Evolutionary conservation across 257 asterid species (phyloP).

Genomic region (Nicotiana obtusifolia): DNA sequence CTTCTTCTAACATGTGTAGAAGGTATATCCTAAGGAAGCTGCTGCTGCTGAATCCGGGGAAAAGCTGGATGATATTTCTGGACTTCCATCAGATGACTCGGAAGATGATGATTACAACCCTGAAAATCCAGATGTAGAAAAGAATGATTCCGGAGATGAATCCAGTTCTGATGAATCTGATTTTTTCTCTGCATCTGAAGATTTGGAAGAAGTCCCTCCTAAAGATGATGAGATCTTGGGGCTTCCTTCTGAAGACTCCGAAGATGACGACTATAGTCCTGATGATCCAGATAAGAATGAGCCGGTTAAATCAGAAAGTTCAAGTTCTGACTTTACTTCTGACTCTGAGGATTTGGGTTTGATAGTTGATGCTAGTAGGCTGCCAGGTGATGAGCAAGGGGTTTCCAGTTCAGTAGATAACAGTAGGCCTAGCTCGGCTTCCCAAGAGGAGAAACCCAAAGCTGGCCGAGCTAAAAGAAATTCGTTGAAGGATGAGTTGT

Average conservation of each 20-base stretch:
- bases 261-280: constrained; percentile 87
- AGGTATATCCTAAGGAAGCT: constrained; percentile 91
- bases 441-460: constrained; percentile 20
- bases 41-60: constrained; percentile 74
- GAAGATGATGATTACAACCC: constrained; percentile 94
- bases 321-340: constrained; percentile 88
- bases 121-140: constrained; percentile 45
- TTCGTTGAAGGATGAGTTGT: constrained; percentile 48
- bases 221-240: constrained; percentile 33
- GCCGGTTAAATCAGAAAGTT: constrained; percentile 46
- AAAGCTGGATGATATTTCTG: constrained; percentile 49
- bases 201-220: constrained; percentile 22
- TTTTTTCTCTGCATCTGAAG: constrained; percentile 54
- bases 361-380: constrained; percentile 40
- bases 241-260: constrained; percentile 91
- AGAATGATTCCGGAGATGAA: constrained; percentile 41
- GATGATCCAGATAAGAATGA: constrained; percentile 38
- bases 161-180: constrained; percentile 59
- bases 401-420: constrained; percentile 20
- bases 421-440: constrained; percentile 6
- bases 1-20: constrained; percentile 44
- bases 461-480: constrained; percentile 31
- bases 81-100: constrained; percentile 74
- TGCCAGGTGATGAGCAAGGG: constrained; percentile 28
- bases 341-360: constrained; percentile 82